Evolutionary conservation across 805 yeast genomes (phyloP).

Genomic region (Wickerhamiella sorbophila): DNA sequence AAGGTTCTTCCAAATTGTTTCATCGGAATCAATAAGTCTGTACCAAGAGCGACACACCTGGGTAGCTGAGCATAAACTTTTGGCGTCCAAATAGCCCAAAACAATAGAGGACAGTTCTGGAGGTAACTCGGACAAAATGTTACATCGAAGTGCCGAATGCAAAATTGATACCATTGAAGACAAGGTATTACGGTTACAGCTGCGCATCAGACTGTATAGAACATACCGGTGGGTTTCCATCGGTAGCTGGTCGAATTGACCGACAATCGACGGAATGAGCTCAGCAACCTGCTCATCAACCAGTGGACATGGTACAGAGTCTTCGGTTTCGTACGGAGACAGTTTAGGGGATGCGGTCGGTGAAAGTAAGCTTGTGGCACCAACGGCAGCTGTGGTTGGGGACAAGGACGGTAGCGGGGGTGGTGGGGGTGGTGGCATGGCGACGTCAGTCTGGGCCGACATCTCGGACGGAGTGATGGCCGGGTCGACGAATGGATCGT

Average conservation of each 20-base stretch:
- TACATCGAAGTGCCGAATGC: constrained; percentile 49
- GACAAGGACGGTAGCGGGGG: not conserved
- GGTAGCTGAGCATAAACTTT: constrained; percentile 45
- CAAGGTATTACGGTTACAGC: constrained; percentile 44
- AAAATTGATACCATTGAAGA: constrained; percentile 43
- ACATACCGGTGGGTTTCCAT: constrained; percentile 36
- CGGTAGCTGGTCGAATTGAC: constrained; percentile 28
- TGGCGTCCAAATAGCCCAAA: constrained; percentile 46
- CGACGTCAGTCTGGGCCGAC: not conserved
- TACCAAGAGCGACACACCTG: constrained; percentile 62
- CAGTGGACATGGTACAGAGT: not conserved
- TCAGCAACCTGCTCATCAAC: not conserved
- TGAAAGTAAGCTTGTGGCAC: not conserved
- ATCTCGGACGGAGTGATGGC: not conserved
- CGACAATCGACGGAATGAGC: constrained; percentile 18
- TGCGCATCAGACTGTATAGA: constrained; percentile 40
- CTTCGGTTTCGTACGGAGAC: not conserved
- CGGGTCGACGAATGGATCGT: too few species aligned
- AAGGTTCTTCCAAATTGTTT: constrained; percentile 55
- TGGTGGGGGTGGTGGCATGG: not conserved
- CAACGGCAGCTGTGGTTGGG: not conserved
- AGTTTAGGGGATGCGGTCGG: constrained; percentile 6
- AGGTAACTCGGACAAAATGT: constrained; percentile 58
- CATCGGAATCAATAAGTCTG: constrained; percentile 41
- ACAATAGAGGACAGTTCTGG: constrained; percentile 56